Percentiles rank a stretch among this genome's conserved stretches.
Conservation (phyloP, 768 basidiomycete genomes). For the Fomitopsis serialis region DNA sequence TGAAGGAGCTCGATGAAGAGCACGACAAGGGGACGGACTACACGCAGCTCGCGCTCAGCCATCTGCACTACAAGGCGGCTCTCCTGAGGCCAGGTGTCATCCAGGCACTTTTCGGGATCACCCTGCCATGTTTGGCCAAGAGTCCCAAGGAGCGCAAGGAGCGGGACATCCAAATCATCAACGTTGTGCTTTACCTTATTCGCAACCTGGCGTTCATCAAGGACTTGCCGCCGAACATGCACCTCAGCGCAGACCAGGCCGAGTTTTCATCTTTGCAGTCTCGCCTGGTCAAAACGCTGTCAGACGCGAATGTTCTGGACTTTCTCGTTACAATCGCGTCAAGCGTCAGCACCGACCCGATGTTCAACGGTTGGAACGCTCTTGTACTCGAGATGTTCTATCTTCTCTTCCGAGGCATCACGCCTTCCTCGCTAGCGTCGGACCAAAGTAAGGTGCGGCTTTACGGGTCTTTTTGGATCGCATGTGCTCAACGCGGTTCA, state of each 20-base stretch:
- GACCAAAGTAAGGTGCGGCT: conserved; percentile 69
- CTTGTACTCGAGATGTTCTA: conserved; percentile 91
- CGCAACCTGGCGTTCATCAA: conserved; percentile 94
- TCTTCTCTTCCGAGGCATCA: conserved; percentile 78
- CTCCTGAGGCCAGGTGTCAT: conserved; percentile 65
- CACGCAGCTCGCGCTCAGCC: conserved; percentile 74
- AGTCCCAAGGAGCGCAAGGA: conserved; percentile 60
- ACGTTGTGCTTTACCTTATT: conserved; percentile 81
- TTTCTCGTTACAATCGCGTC: conserved; percentile 83
- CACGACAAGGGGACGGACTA: conserved; percentile 82
- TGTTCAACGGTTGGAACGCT: conserved; percentile 84
- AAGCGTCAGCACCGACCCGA: conserved; percentile 67
- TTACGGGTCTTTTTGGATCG: conserved; percentile 9
- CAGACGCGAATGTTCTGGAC: conserved; percentile 67
- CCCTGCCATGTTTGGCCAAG: conserved; percentile 77
- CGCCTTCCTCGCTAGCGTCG: conserved; percentile 48
- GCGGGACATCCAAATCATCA: conserved; percentile 82
- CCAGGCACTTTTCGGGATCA: conserved; percentile 66
- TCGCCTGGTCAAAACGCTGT: conserved; percentile 63
- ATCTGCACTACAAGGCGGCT: conserved; percentile 85
- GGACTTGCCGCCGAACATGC: conserved; percentile 70
- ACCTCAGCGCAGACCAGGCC: conserved; percentile 70
- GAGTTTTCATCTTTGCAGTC: conserved; percentile 78
- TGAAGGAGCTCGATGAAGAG: conserved; percentile 87
- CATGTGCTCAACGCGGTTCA: conserved; percentile 21